Evolutionary conservation across 1,284 basidiomycete species (phyloP).

Genomic region (Takashimella koratensis): DNA sequence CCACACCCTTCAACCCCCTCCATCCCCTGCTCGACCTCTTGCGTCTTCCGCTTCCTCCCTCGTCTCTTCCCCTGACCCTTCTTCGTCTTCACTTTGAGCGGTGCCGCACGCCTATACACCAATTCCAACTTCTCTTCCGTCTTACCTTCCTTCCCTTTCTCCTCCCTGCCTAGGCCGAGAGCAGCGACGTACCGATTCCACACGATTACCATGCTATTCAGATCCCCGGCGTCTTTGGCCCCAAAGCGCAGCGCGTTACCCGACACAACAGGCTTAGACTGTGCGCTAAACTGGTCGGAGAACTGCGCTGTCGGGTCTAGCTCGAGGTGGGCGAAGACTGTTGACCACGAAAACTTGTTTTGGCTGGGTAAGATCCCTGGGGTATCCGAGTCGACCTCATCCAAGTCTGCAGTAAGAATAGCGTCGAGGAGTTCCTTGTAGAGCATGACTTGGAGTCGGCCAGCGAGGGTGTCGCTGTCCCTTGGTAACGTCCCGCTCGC

Average conservation of each 20-base stretch:
- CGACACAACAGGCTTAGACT: conserved; percentile 52
- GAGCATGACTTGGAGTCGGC: conserved; percentile 77
- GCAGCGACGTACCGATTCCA: conserved; percentile 40
- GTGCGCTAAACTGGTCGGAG: conserved; percentile 57
- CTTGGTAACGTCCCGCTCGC: conserved; percentile 56
- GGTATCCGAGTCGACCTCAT: too few species aligned
- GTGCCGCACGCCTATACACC: conserved; percentile 45
- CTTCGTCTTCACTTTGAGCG: conserved; percentile 4
- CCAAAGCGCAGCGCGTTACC: conserved; percentile 38
- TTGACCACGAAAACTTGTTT: conserved; percentile 24
- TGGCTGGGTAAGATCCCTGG: conserved; percentile 10
- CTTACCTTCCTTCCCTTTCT: conserved; percentile 9
- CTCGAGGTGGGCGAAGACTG: conserved; percentile 54
- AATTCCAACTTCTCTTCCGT: conserved; percentile 43
- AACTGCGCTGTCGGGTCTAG: conserved; percentile 55
- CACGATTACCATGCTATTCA: conserved; percentile 32
- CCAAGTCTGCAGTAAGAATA: conserved; percentile 32
- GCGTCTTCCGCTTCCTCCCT: conserved; percentile 1
- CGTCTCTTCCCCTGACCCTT: background rate
- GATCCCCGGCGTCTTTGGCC: conserved; percentile 22
- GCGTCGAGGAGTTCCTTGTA: conserved; percentile 68
- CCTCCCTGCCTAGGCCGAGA: conserved; percentile 36
- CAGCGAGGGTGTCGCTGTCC: conserved; percentile 60
- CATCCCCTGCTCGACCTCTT: conserved; percentile 7
- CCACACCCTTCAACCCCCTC: background rate